phyloP scores from a whole-genome alignment of 768 basidiomycete genomes.

The Kwoniella sp. region DNA sequence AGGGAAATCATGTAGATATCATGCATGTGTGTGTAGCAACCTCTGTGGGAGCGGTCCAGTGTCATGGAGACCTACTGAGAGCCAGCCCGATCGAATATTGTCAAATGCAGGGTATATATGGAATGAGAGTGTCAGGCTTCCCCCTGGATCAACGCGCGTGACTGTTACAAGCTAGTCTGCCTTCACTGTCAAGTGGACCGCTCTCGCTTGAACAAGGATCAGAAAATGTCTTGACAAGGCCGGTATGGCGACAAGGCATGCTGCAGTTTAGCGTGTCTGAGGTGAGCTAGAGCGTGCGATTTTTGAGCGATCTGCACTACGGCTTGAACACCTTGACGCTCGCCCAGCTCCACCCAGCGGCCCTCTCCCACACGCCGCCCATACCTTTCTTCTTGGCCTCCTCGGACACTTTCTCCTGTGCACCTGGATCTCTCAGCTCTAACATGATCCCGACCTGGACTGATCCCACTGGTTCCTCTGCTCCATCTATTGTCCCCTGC shows the following conservation, averaged over 20 bases:
- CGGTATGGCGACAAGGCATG: too few relatives aligned
- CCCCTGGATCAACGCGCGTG: too few relatives aligned
- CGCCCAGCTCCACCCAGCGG: slow-evolving; percentile 49
- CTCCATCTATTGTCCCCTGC: background rate
- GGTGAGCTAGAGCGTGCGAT: too few relatives aligned
- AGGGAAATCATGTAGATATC: slow-evolving; percentile 13
- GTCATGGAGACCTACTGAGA: too few relatives aligned
- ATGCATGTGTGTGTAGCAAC: slow-evolving; percentile 27
- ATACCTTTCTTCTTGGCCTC: slow-evolving; percentile 43
- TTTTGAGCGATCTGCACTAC: background rate
- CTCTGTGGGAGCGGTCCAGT: background rate
- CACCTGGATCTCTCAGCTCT: slow-evolving; percentile 42
- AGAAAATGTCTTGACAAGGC: background rate
- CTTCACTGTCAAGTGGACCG: too few relatives aligned
- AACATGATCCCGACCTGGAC: slow-evolving; percentile 43
- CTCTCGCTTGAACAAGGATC: too few relatives aligned
- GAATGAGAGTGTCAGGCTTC: too few relatives aligned
- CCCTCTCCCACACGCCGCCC: slow-evolving; percentile 53
- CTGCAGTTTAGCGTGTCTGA: too few relatives aligned
- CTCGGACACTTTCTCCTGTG: slow-evolving; percentile 33
- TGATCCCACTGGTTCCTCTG: slow-evolving; percentile 9
- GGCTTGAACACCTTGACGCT: slow-evolving; percentile 46
- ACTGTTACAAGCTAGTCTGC: too few relatives aligned
- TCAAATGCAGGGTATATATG: too few relatives aligned
- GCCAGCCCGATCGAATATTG: too few relatives aligned